A percentile compares a stretch with the other conserved stretches of the same genome.
phyloP scores from a whole-genome alignment of 78 protist species.

The Mastigamoeba balamuthi region DNA sequence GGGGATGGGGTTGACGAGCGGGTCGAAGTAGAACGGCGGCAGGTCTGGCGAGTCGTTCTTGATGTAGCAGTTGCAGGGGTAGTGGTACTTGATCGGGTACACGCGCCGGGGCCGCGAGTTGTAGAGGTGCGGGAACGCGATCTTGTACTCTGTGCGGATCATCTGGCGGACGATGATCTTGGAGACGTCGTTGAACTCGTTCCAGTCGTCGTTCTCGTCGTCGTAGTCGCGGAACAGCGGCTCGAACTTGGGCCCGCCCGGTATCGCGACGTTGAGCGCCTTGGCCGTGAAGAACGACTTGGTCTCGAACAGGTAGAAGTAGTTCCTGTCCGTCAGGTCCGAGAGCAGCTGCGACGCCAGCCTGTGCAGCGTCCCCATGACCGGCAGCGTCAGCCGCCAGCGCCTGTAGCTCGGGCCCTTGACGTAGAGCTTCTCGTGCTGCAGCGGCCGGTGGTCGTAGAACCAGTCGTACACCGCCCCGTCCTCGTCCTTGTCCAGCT shows the following conservation, averaged over 20 bases:
- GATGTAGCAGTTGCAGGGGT: slow-evolving; percentile 70
- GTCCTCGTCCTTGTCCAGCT: slow-evolving; percentile 93
- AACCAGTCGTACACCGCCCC: slow-evolving; percentile 91
- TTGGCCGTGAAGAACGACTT: slow-evolving; percentile 95
- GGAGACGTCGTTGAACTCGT: slow-evolving; percentile 98
- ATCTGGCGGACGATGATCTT: slow-evolving; percentile 93
- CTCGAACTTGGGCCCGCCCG: slow-evolving; percentile 99
- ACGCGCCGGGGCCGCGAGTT: slow-evolving; percentile 91
- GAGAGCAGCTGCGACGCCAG: slow-evolving; percentile 84
- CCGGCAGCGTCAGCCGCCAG: slow-evolving; percentile 87
- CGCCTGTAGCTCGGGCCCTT: slow-evolving; percentile 80
- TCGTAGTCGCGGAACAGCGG: slow-evolving; percentile 91
- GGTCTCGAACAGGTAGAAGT: slow-evolving; percentile 92
- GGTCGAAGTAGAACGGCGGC: slow-evolving; percentile 92
- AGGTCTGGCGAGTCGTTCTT: slow-evolving; percentile 87
- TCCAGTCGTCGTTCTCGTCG: slow-evolving; percentile 92
- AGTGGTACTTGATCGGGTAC: slow-evolving; percentile 70
- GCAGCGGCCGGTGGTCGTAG: slow-evolving; percentile 90
- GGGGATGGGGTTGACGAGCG: slow-evolving; percentile 88
- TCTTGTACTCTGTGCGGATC: slow-evolving; percentile 93
- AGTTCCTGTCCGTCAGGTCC: slow-evolving; percentile 88
- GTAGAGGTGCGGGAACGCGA: slow-evolving; percentile 98
- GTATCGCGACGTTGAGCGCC: slow-evolving; percentile 95
- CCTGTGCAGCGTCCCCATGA: slow-evolving; percentile 82
- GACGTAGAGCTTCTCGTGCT: slow-evolving; percentile 45